Base-by-base conservation (phyloP, 2,329 filamentous ascomycete species). In the Arthroderma sp. region DNA sequence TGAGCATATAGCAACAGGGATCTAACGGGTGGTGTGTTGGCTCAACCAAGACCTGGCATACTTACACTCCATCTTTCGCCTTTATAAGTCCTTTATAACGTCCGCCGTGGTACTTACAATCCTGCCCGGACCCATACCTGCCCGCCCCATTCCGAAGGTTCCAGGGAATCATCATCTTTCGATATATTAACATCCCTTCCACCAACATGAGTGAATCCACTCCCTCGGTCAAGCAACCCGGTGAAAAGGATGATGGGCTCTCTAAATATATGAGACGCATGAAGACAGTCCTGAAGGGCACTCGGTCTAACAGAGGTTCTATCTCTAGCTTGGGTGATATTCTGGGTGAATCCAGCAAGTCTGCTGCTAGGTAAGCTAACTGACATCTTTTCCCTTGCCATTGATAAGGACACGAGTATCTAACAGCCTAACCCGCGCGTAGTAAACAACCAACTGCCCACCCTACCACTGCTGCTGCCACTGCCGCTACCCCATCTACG, bases 191-290 rank as follows among this genome's bases (percentile, higher is more conserved):
- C 45, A 34, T 42, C 29, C 30, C 32, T 30, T 29, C 42, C n/a
- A n/a, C 43, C 8, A 42, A 15, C 32, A 50, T 52, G 50, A 38
- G 47, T 30, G 49, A 51, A 30, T 40, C 43, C 22, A 47, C 44
- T 28, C 11, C 45, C 11, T 32, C 49, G 29, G 34, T 45, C 34
- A 52, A 48, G 34, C 38, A 33, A n/a, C 36, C 39, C 11, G 49
- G 33, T 7, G 47, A 47, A 10, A 47, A 50, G 30, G 49, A 45
- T 27, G 62, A 63, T 27, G 61, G 63, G 40, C 49, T 66, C 37
- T 58, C 57, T 29, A 66, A 61, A 49, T 64, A 63, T 46, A 54
- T 66, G 40, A 62, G 57, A 46, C 61, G 63, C 43, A 62, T 66
- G 57, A 63, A 56, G 45, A 64, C 58, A 3, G 60, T 59, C 15